Percentiles rank a stretch among this genome's conserved stretches.
Conservation (phyloP, 106 monocot species). For the Apostasia shenzhenica region DNA sequence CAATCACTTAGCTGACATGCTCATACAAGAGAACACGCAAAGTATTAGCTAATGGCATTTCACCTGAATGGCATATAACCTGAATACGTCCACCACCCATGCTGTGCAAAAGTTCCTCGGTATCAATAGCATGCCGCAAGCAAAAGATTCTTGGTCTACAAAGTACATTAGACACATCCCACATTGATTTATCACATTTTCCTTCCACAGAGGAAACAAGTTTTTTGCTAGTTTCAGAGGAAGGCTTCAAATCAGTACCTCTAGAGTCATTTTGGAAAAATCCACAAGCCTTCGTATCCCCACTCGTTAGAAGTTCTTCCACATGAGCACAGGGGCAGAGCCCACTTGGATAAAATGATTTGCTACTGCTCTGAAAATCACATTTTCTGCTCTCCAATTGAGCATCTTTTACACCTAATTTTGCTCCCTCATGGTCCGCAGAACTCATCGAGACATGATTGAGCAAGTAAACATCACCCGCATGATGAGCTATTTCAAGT, state of each 20-base stretch:
- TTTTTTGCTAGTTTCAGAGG: constrained; percentile 6
- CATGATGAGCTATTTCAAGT: background rate
- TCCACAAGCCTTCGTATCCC: background rate
- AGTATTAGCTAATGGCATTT: constrained; percentile 1
- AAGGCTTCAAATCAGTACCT: background rate
- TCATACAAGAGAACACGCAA: background rate
- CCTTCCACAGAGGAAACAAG: background rate
- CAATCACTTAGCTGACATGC: too few species aligned
- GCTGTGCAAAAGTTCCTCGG: constrained; percentile 44
- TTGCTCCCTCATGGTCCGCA: background rate
- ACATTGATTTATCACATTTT: constrained; percentile 9
- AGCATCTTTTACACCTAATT: background rate
- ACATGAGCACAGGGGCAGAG: background rate
- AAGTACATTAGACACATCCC: constrained; percentile 32
- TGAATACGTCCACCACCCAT: constrained; percentile 55
- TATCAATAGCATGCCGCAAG: constrained; percentile 86
- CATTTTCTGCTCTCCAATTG: background rate
- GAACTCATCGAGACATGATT: constrained; percentile 4
- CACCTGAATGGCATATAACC: constrained; percentile 91
- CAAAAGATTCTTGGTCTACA: constrained; percentile 80
- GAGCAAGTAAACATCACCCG: too few species aligned
- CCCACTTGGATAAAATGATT: background rate
- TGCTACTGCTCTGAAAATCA: background rate
- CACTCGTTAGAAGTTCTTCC: background rate
- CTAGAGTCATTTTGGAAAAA: constrained; percentile 1